Base-by-base conservation (phyloP, 805 yeast genomes). In the Sugiyamaella americana region DNA sequence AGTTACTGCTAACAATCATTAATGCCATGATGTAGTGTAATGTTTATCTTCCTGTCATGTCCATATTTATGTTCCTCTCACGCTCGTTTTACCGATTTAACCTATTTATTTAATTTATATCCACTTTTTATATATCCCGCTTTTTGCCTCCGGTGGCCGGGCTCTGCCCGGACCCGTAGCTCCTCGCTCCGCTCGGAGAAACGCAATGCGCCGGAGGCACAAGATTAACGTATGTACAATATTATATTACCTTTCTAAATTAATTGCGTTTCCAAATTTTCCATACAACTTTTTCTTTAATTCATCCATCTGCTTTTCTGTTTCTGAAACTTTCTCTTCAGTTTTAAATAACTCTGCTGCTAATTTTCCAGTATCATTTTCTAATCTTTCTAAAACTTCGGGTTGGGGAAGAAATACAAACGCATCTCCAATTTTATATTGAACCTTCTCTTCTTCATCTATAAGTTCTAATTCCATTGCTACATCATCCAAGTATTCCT, bases 401-500 rank as follows among this genome's bases (percentile, higher is more conserved):
- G 69, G 61, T 50, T 82, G 89, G 51, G 73, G 75, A 59, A 91
- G 58, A 53, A 74, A 76, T n/a, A 87, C 76, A 61, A 91, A 88
- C 2, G 71, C 56, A 47, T 85, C 95, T 4, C 97, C 97, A 16
- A 91, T 67, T 55, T 83, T 84, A 66, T 87, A 91, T 55, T 58
- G 62, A 19, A 70, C 61, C 21, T 50, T 52, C 45, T 71, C 74
- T 44, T 69, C 75, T 46, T 70, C 75, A 50, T 91, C 98, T 24
- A 87, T 66, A 39, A 93, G 74, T 64, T 91, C 98, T 37, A 91
- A 72, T 60, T 91, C 98, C 59, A 87, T 59, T 4, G 85, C 71
- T 29, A 87, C 80, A 60, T 91, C 98, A 55, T 87, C 96, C 24
- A 91, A 68, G 58, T 86, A 87, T 59, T 88, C 97, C 55, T 87